Base-by-base conservation (phyloP, 129 eudicot species). In the Apium graveolens region DNA sequence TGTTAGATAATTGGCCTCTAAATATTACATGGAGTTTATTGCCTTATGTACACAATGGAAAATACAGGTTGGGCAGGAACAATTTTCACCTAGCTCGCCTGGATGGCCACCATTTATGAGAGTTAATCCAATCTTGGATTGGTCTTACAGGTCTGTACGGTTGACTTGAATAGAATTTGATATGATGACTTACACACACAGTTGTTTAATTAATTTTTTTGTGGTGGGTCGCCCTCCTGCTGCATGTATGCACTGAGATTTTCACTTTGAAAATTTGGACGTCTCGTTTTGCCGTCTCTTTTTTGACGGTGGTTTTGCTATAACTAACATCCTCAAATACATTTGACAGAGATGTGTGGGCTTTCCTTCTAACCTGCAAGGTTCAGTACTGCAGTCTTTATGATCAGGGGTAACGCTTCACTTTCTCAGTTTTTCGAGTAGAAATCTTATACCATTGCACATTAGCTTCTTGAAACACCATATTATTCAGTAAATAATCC, bases 61-160 rank as follows among this genome's bases (percentile, higher is more conserved):
- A 60, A 48, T 26, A 21, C 86, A 91, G 98, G 97, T 95, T 57
- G 98, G 97, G 41, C 98, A 95, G 81, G 97, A 95, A 78, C 97
- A 95, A 80, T 91, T 91, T 85, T 91, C 98, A 45, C 98, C 97
- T 46, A 95, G 98, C 85, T 90, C 97, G 14, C 97, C 94, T 43
- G 97, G 98, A 70, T 95, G 97, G 98, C 97, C 98, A 11, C 89
- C 97, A 73, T 95, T 95, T 87, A 95, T 95, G 98, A 91, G 98
- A 86, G 96, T 95, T 79, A 91, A 95, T 84, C 98, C 98, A 46
- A 95, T 95, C 44, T 86, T 95, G 85, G 98, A 95, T 72, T 95
- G 98, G 98, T 95, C 98, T 65, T 95, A 90, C 86, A 91, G 97
- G 98, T 89, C 18, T 57, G 83, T 72, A 35, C 42, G 63, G 83